phyloP scores from a whole-genome alignment of 2,329 filamentous ascomycete species.

The Neopestalotiopsis sp. region DNA sequence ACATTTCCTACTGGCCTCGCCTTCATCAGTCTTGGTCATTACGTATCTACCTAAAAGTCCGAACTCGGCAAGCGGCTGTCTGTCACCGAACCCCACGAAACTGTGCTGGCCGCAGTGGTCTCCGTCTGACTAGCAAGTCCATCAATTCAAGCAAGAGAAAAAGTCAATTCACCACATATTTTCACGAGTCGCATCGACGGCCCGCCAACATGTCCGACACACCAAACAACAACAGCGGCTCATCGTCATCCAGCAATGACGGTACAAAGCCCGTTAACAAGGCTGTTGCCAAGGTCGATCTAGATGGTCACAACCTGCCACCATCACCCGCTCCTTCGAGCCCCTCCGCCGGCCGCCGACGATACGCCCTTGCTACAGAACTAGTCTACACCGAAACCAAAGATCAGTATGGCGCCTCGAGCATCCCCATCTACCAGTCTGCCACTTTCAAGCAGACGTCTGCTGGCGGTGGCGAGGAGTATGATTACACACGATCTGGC shows the following conservation, averaged over 20 bases:
- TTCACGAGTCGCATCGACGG: not conserved
- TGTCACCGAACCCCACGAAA: constrained; percentile 8
- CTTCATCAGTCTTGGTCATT: not conserved
- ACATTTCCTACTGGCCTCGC: not conserved
- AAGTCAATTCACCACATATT: not conserved
- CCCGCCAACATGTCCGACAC: constrained; percentile 17
- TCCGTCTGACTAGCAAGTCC: not conserved
- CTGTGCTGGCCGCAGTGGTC: constrained; percentile 10
- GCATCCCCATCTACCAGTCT: constrained; percentile 96
- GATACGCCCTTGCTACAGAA: constrained; percentile 94
- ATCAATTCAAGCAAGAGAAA: not conserved
- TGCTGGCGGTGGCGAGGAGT: constrained; percentile 81
- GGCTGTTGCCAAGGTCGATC: constrained; percentile 68
- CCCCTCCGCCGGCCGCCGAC: constrained; percentile 77
- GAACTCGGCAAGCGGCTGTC: not conserved
- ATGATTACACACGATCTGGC: constrained; percentile 97
- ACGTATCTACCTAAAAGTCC: not conserved
- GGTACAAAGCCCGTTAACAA: constrained; percentile 52
- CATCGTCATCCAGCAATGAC: constrained; percentile 33
- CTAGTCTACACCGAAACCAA: constrained; percentile 94
- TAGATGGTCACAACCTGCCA: constrained; percentile 83
- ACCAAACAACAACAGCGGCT: constrained; percentile 30
- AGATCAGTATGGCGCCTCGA: constrained; percentile 97
- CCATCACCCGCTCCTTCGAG: constrained; percentile 93
- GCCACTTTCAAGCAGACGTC: constrained; percentile 97